A percentile compares a stretch with the other conserved stretches of the same genome.
phyloP scores from a whole-genome alignment of 306 rosid genomes.

The Cucumis hystrix region DNA sequence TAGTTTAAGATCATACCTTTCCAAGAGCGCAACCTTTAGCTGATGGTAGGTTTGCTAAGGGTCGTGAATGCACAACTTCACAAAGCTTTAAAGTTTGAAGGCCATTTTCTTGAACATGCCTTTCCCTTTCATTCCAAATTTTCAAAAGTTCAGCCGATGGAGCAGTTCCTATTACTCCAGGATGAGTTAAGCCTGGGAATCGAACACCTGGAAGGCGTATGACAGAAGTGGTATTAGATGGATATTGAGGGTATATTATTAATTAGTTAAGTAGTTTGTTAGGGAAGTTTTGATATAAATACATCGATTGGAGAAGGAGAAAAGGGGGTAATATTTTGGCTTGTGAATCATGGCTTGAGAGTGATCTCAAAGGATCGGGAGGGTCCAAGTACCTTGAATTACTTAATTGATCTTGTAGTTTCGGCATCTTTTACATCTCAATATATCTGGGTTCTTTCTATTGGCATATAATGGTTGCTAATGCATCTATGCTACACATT shows the following conservation, averaged over 20 bases:
- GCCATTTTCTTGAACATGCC: constrained; percentile 49
- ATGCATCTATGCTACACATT: neutral
- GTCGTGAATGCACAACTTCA: constrained; percentile 81
- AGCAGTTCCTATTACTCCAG: constrained; percentile 87
- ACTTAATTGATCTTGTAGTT: no score
- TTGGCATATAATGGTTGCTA: neutral
- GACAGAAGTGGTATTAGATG: no score
- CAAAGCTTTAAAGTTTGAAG: constrained; percentile 44
- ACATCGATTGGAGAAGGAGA: no score
- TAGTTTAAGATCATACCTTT: constrained; percentile 26
- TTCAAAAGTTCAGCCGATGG: constrained; percentile 70
- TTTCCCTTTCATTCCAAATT: constrained; percentile 80
- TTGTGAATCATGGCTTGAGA: no score
- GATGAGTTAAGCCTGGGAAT: constrained; percentile 84
- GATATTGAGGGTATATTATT: no score
- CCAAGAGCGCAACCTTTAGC: constrained; percentile 62
- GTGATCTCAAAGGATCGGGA: no score
- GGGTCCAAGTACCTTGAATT: no score
- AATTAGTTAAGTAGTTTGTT: no score
- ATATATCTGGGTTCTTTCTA: no score
- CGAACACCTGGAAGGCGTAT: constrained; percentile 50
- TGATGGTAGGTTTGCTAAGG: constrained; percentile 75
- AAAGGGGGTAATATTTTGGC: no score
- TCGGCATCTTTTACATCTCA: no score
- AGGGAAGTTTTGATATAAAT: no score